These are phyloP conservation scores for Heritiera fomes DNA, from an alignment of 345 rosid species.

Conservation along the genomic window DNA sequence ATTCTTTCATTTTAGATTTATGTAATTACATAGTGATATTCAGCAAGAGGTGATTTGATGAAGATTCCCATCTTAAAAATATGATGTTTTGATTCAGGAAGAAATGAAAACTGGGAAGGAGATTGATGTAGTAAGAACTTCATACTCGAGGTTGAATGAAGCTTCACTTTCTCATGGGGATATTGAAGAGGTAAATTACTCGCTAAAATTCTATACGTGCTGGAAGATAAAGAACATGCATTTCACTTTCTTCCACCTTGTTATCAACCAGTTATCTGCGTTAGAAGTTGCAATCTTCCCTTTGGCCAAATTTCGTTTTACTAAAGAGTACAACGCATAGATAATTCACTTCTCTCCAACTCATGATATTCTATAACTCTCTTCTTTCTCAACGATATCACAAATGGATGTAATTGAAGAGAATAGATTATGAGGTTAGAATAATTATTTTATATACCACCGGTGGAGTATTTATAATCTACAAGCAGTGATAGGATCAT, in stretches of 20 bases:
- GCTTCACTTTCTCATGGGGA: slow-evolving; percentile 37
- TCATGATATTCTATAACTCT: not conserved
- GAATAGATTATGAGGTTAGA: not conserved
- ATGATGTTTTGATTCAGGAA: slow-evolving; percentile 39
- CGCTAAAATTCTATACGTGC: not conserved
- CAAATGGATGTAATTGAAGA: not conserved
- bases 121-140: slow-evolving; percentile 37
- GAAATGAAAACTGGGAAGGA: slow-evolving; percentile 42
- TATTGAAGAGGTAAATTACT: slow-evolving; percentile 52
- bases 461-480: no score
- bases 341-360: not conserved
- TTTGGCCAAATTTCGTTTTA: not conserved
- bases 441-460: no score
- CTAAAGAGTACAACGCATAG: not conserved
- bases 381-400: not conserved
- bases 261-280: not conserved
- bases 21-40: slow-evolving; percentile 1
- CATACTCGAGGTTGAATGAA: slow-evolving; percentile 36
- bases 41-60: not conserved
- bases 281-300: slow-evolving; percentile 10
- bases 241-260: not conserved
- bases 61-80: not conserved
- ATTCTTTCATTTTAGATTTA: slow-evolving; percentile 18
- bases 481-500: no score
- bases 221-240: not conserved